Base-by-base conservation (phyloP, 805 yeast genomes). In the Candida yuanshanica region DNA sequence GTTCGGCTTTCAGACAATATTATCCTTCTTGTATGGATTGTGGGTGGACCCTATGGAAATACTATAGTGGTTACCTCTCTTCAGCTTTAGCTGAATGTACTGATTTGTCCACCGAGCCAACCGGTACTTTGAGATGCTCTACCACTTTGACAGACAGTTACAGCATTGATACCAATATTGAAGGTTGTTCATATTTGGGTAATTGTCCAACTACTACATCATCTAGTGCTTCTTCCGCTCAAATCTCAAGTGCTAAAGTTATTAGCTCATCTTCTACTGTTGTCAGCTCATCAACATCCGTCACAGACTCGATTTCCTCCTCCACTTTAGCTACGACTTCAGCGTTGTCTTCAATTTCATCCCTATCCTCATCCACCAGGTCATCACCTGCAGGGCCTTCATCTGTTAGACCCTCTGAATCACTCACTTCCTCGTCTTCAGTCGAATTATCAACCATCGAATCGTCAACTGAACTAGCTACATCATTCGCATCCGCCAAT, bases 41-140 rank as follows among this genome's bases (percentile, higher is more conserved):
- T 53, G 67, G 66, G 36, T 62, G 65, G 66, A 58, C 64, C 46
- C 42, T 63, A 36, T 62, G 61, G 62, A 37, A 46, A n/a, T 56
- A 59, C 40, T 62, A 62, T 44, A 55, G 55, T 20, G 17, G 40
- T 1, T 59, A 42, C 46, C 46, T 63, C 31, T 36, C 52, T 2
- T 39, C 47, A 20, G 56, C 63, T 13, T 44, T 60, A 35, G 48
- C 43, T 23, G 55, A 37, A 17, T 62, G 65, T 49, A 38, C 39
- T 37, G 41, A 49, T 14, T 47, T 51, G 33, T 41, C 53, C 13
- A 46, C 58, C 25, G 42, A 49, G 13, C 64, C 65, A 48, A 60
- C 65, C 31, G 65, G 64, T 44, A 54, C 64, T 13, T 18, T 39
- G 6, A 57, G 63, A 48, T 41, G 37, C 37, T 36, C 56, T 38